Conservation (phyloP, 1,284 basidiomycete species). For the Calocybe gambosa region DNA sequence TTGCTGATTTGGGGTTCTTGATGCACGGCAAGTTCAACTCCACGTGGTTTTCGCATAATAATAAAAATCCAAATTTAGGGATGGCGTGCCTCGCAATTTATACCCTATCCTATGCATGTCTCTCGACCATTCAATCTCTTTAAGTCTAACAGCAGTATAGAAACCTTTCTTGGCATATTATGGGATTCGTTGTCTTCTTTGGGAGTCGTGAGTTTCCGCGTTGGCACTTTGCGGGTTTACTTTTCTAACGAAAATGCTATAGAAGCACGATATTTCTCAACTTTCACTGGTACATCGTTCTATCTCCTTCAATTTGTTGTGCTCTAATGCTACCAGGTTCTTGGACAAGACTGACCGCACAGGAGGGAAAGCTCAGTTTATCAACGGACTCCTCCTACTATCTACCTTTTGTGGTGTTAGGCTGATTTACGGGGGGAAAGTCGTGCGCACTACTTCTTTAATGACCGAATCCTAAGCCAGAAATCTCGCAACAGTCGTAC, state of each 20-base stretch:
- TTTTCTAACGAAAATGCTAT: no score
- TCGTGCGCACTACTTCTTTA: slow-evolving; percentile 35
- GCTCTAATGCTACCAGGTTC: slow-evolving; percentile 40
- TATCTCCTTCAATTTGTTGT: neutral
- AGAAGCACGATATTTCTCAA: slow-evolving; percentile 77
- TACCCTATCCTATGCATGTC: slow-evolving; percentile 44
- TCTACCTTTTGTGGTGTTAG: slow-evolving; percentile 56
- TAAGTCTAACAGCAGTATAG: slow-evolving; percentile 28
- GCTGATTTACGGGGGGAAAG: slow-evolving; percentile 57
- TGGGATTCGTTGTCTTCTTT: slow-evolving; percentile 62
- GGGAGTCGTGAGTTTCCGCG: slow-evolving; percentile 63
- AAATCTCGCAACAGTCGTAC: slow-evolving; percentile 19
- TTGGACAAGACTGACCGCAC: slow-evolving; percentile 69
- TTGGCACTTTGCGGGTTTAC: no score
- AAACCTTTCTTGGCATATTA: slow-evolving; percentile 72
- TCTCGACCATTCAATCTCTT: neutral
- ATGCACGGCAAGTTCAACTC: slow-evolving; percentile 45
- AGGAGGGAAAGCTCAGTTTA: slow-evolving; percentile 55
- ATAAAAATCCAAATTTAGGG: slow-evolving; percentile 34
- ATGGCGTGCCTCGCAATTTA: slow-evolving; percentile 56
- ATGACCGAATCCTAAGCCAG: neutral
- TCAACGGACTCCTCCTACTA: slow-evolving; percentile 64
- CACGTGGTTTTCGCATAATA: neutral
- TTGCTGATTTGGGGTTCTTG: slow-evolving; percentile 52
- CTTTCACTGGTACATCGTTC: slow-evolving; percentile 36